phyloP scores from a whole-genome alignment of 257 asterid species.

The Handroanthus guayacan region DNA sequence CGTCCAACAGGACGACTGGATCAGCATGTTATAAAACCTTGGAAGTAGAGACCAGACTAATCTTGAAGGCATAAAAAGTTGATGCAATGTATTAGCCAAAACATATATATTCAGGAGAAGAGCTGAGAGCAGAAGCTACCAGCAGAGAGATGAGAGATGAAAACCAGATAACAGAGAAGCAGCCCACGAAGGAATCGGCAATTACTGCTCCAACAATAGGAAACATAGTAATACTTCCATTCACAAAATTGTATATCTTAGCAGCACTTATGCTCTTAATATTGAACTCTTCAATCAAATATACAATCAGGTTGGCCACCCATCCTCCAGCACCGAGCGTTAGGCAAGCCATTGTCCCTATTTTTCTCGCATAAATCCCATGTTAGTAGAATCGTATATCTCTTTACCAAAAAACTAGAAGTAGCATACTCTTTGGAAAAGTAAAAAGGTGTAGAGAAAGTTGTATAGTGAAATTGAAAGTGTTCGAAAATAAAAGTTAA shows the following conservation, averaged over 20 bases:
- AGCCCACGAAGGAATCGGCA: conserved; percentile 76
- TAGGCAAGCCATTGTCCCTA: conserved; percentile 70
- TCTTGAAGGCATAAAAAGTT: no score
- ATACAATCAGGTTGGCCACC: conserved; percentile 68
- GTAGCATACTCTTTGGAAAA: no score
- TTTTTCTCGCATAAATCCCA: conserved; percentile 16
- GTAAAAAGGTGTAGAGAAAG: no score
- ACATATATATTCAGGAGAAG: neutral
- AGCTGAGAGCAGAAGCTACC: conserved; percentile 43
- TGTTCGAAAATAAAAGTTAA: no score
- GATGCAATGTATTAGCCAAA: no score
- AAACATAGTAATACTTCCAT: conserved; percentile 73
- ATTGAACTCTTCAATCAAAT: conserved; percentile 78
- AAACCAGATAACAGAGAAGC: conserved; percentile 80
- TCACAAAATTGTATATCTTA: conserved; percentile 66
- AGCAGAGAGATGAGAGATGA: conserved; percentile 72
- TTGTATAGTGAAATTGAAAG: no score
- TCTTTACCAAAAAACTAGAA: neutral
- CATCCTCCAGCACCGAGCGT: conserved; percentile 77
- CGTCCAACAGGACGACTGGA: no score
- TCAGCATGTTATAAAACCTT: no score
- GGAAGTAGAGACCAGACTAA: no score
- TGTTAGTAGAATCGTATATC: conserved; percentile 16
- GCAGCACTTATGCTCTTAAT: conserved; percentile 80
- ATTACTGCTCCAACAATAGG: conserved; percentile 76